phyloP scores from a whole-genome alignment of 1,284 basidiomycete species.

The Clitocybe nebularis region DNA sequence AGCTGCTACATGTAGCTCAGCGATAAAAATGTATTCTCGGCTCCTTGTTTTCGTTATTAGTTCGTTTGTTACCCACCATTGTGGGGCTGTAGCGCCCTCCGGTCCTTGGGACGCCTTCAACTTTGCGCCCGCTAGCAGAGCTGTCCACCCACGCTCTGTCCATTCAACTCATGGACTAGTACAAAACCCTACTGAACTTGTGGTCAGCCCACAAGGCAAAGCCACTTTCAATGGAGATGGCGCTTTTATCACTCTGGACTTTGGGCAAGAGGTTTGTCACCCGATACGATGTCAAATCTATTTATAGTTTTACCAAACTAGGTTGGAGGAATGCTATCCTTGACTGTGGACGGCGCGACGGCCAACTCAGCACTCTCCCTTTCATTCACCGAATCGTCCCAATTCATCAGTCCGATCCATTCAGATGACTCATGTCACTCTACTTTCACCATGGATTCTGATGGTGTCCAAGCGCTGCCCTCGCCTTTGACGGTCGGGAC shows the following conservation, averaged over 20 bases:
- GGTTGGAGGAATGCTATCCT: conserved; percentile 44
- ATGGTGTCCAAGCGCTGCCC: conserved; percentile 27
- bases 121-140: conserved; percentile 37
- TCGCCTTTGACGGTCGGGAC: conserved; percentile 29
- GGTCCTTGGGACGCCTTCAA: conserved; percentile 46
- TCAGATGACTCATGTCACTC: conserved; percentile 42
- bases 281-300: neutral
- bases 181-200: conserved; percentile 26
- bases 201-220: conserved; percentile 17
- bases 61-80: neutral
- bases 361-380: conserved; percentile 34
- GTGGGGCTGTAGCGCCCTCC: conserved; percentile 10
- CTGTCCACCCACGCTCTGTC: conserved; percentile 33
- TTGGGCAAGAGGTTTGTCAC: conserved; percentile 38
- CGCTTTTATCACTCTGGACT: conserved; percentile 43
- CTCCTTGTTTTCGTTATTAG: neutral
- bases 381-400: conserved; percentile 45
- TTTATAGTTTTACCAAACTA: conserved; percentile 14
- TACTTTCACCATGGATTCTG: conserved; percentile 25
- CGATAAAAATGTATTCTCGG: neutral
- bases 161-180: conserved; percentile 31
- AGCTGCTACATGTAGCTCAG: neutral
- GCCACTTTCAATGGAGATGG: conserved; percentile 33
- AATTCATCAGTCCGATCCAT: conserved; percentile 38
- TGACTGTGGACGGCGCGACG: conserved; percentile 31